phyloP scores from a whole-genome alignment of 345 rosid genomes.

The Hibiscus tridactylites region DNA sequence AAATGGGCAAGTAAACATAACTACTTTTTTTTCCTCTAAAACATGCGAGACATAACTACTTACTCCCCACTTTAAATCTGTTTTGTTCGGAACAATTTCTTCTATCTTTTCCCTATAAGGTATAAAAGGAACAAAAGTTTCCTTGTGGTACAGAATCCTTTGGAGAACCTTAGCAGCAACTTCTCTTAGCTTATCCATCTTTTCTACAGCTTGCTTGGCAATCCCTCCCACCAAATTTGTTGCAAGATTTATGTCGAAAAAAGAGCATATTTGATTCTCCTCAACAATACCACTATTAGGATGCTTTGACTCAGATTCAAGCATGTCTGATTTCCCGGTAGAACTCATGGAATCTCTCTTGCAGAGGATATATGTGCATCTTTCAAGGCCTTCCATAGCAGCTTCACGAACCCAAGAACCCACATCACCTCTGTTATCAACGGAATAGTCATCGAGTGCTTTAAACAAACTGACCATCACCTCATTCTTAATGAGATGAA shows the following conservation, averaged over 20 bases:
- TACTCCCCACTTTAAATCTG: slow-evolving; percentile 68
- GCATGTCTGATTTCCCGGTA: slow-evolving; percentile 5
- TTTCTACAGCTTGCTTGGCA: slow-evolving; percentile 84
- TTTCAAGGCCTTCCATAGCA: slow-evolving; percentile 84
- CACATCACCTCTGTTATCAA: slow-evolving; percentile 93
- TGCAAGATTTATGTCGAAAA: slow-evolving; percentile 62
- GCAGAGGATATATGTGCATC: slow-evolving; percentile 70
- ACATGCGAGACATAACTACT: slow-evolving; percentile 16
- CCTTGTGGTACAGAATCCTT: slow-evolving; percentile 55
- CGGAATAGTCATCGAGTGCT: slow-evolving; percentile 92
- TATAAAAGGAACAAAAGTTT: slow-evolving; percentile 48
- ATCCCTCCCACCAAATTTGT: slow-evolving; percentile 51
- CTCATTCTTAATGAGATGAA: slow-evolving; percentile 58
- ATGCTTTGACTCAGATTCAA: slow-evolving; percentile 16
- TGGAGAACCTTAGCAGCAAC: slow-evolving; percentile 70
- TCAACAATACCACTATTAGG: slow-evolving; percentile 19
- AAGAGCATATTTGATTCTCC: slow-evolving; percentile 15
- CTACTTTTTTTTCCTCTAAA: neutral
- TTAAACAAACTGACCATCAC: slow-evolving; percentile 69
- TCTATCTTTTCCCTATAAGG: slow-evolving; percentile 67
- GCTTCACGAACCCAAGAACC: slow-evolving; percentile 99
- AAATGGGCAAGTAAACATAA: neutral
- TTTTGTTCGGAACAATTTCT: slow-evolving; percentile 49
- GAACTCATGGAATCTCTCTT: slow-evolving; percentile 20
- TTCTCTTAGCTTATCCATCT: slow-evolving; percentile 93